A percentile compares a stretch with the other conserved stretches of the same genome.
phyloP scores from a whole-genome alignment of 176 grass and related monocot species.

The Aegilops longissima region DNA sequence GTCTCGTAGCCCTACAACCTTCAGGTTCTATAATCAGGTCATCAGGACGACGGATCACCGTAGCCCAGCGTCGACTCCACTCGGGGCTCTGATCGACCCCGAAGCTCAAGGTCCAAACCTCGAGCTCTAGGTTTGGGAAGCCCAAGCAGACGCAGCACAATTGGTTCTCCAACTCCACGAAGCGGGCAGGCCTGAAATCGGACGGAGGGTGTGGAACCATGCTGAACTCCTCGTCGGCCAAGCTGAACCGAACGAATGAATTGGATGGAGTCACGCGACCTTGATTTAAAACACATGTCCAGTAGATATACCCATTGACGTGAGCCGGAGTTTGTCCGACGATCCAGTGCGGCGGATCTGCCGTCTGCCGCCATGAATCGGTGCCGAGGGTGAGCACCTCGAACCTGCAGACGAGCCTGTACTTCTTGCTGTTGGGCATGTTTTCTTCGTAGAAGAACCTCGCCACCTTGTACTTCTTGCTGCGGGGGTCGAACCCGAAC shows the following conservation, averaged over 20 bases:
- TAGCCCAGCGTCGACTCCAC: background rate
- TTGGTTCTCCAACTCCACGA: background rate
- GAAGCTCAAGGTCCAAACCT: background rate
- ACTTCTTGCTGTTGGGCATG: no score
- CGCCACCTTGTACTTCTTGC: background rate
- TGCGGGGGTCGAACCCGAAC: background rate
- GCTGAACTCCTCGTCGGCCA: background rate
- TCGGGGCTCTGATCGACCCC: background rate
- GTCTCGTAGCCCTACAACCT: no score
- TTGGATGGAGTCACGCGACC: no score
- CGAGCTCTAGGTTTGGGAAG: background rate
- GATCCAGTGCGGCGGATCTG: background rate
- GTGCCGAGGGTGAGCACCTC: background rate
- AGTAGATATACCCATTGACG: background rate
- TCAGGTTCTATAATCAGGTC: no score
- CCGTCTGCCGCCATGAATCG: background rate
- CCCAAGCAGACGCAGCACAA: background rate
- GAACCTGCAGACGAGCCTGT: background rate
- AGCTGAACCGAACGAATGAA: background rate
- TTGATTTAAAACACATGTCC: background rate
- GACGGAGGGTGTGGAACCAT: background rate
- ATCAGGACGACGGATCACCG: background rate
- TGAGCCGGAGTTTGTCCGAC: no score
- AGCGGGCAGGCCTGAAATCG: background rate
- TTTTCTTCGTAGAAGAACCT: background rate